Evolutionary conservation across 75 land plant species (phyloP).

Genomic region (Selaginella moellendorffii): DNA sequence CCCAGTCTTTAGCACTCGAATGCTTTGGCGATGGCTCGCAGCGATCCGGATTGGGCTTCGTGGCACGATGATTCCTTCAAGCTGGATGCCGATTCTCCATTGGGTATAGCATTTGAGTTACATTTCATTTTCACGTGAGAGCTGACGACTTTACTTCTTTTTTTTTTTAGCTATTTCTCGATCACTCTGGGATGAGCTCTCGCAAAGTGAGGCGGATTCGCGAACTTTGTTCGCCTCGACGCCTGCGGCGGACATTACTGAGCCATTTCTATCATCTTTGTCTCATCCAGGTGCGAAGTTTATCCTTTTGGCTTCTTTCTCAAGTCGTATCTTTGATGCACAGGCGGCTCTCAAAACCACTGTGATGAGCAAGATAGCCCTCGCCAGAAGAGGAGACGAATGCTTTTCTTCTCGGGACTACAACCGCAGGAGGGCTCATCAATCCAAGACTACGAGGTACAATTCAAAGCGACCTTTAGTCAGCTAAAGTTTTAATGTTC

Average conservation of each 20-base stretch:
- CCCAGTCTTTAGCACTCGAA: too few relatives aligned
- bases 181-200: constrained; percentile 16
- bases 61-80: constrained; percentile 14
- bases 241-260: constrained; percentile 8
- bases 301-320: not conserved
- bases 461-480: too few relatives aligned
- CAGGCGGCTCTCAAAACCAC: not conserved
- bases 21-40: not conserved
- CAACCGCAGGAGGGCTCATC: too few relatives aligned
- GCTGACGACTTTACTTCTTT: not conserved
- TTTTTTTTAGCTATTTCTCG: constrained; percentile 17
- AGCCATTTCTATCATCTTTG: not conserved
- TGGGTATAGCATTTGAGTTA: not conserved
- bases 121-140: not conserved
- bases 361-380: constrained; percentile 9
- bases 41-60: constrained; percentile 10
- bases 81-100: constrained; percentile 18
- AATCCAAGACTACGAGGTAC: not conserved
- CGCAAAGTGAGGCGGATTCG: constrained; percentile 15
- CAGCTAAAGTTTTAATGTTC: too few relatives aligned
- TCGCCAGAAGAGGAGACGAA: constrained; percentile 27
- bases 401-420: constrained; percentile 3
- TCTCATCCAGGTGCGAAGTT: not conserved
- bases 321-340: not conserved
- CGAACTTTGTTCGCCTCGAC: constrained; percentile 11